Evolutionary conservation across 805 yeast species (phyloP).

Genomic region (Lachancea mirantina): DNA sequence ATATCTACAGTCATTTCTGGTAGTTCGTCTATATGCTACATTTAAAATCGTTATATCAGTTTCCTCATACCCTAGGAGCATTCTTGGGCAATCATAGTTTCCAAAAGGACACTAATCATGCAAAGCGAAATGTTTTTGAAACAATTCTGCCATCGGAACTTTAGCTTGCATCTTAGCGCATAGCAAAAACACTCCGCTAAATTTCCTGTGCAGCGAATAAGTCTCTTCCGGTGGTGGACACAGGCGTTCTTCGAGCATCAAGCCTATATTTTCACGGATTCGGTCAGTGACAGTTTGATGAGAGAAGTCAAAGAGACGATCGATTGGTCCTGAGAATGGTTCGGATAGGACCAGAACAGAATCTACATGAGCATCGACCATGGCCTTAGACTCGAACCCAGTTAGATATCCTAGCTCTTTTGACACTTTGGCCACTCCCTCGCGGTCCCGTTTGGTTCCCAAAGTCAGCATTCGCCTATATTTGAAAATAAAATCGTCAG

Average conservation of each 20-base stretch:
- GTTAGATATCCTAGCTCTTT: slow-evolving; percentile 78
- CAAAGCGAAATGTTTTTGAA: slow-evolving; percentile 65
- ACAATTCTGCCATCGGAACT: slow-evolving; percentile 74
- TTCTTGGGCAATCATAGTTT: too few relatives aligned
- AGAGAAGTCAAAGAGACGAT: slow-evolving; percentile 55
- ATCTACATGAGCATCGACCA: slow-evolving; percentile 90
- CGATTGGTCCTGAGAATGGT: slow-evolving; percentile 59
- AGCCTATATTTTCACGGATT: slow-evolving; percentile 76
- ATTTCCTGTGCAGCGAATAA: slow-evolving; percentile 89
- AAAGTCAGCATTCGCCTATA: slow-evolving; percentile 69
- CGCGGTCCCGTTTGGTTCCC: slow-evolving; percentile 63
- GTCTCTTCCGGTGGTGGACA: slow-evolving; percentile 99
- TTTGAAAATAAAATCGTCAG: slow-evolving; percentile 55
- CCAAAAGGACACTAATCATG: slow-evolving; percentile 7
- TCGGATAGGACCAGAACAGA: slow-evolving; percentile 88
- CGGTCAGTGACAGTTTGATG: slow-evolving; percentile 90
- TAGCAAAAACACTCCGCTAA: slow-evolving; percentile 86
- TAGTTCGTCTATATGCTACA: too few relatives aligned
- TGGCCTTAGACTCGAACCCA: slow-evolving; percentile 78
- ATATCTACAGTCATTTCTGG: too few relatives aligned
- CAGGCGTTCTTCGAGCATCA: slow-evolving; percentile 86
- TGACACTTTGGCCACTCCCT: slow-evolving; percentile 57
- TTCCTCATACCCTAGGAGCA: too few relatives aligned
- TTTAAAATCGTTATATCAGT: too few relatives aligned
- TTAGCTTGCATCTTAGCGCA: slow-evolving; percentile 80